phyloP scores from a whole-genome alignment of 1,284 basidiomycete species.

The Hypsizygus ulmarius region DNA sequence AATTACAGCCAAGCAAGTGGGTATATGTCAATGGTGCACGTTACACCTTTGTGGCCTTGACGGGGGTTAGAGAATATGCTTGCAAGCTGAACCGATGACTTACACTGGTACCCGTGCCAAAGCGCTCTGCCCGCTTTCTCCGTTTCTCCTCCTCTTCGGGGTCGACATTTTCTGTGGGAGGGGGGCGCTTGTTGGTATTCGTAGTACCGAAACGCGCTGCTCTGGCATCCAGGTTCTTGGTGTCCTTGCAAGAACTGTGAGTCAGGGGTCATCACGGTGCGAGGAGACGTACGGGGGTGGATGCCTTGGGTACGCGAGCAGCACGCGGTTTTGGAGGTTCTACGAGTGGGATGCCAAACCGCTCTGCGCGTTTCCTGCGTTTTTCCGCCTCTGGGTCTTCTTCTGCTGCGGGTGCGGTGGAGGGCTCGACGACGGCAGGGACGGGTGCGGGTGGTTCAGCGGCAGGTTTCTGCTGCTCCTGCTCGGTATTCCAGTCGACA shows the following conservation, averaged over 20 bases:
- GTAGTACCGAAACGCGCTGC: slow-evolving; percentile 50
- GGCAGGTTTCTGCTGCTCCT: slow-evolving; percentile 11
- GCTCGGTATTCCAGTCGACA: slow-evolving; percentile 38
- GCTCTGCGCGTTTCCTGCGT: slow-evolving; percentile 63
- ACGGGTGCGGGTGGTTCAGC: neutral
- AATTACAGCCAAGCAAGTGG: too few relatives aligned
- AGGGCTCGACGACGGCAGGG: too few relatives aligned
- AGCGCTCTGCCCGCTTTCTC: slow-evolving; percentile 65
- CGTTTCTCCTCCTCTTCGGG: slow-evolving; percentile 55
- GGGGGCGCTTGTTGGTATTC: slow-evolving; percentile 39
- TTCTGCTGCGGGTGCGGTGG: slow-evolving; percentile 1
- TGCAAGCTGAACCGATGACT: too few relatives aligned
- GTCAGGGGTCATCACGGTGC: neutral
- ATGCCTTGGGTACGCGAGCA: slow-evolving; percentile 18
- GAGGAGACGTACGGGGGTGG: slow-evolving; percentile 5
- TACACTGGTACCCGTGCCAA: too few relatives aligned
- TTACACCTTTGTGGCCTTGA: too few relatives aligned
- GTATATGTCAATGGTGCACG: too few relatives aligned
- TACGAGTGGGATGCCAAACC: slow-evolving; percentile 67
- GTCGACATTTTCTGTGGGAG: slow-evolving; percentile 45
- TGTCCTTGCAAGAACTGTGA: slow-evolving; percentile 36
- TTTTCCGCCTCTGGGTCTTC: slow-evolving; percentile 51
- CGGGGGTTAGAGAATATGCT: too few relatives aligned
- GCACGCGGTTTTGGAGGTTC: slow-evolving; percentile 32
- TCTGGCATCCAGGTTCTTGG: slow-evolving; percentile 46